Evolutionary conservation across 176 grass and related monocot species (phyloP).

Genomic region (Triticum timopheevii): DNA sequence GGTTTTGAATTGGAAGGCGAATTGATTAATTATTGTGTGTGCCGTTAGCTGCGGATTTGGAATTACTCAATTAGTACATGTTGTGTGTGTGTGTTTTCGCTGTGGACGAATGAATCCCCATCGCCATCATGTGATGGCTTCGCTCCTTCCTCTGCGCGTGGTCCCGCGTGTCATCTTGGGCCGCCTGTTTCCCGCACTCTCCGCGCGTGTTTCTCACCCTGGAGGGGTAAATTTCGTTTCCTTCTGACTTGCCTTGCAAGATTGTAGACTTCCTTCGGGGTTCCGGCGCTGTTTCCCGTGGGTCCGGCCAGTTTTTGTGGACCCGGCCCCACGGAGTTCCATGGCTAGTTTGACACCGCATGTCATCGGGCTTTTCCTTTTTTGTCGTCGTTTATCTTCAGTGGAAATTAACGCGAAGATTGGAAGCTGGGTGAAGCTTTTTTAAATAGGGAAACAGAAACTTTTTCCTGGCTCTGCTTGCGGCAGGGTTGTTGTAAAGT

Average conservation of each 20-base stretch:
- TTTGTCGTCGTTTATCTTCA: not conserved
- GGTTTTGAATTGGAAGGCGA: not conserved
- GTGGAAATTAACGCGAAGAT: not conserved
- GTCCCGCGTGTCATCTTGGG: not conserved
- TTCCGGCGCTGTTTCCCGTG: not conserved
- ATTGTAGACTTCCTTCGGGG: not conserved
- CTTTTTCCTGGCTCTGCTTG: not conserved
- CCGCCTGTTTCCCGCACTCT: too few relatives aligned
- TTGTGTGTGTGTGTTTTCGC: not conserved
- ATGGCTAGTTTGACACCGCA: not conserved
- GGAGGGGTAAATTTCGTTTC: not conserved
- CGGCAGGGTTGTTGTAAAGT: not conserved
- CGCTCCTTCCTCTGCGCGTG: not conserved
- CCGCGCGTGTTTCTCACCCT: too few relatives aligned
- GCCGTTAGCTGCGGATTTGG: not conserved
- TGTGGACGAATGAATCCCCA: not conserved
- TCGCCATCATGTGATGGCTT: not conserved
- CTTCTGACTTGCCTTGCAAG: conserved; percentile 27
- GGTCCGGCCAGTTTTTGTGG: not conserved
- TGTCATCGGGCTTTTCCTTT: not conserved
- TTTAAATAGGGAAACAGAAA: not conserved
- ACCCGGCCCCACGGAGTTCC: not conserved
- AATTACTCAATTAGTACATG: not conserved
- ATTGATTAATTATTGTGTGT: not conserved
- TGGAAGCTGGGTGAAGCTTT: not conserved